Evolutionary conservation across 139 green algal species (phyloP), one percentile per base, ranked within the genome.

Genomic region (Micractinium conductrix): DNA sequence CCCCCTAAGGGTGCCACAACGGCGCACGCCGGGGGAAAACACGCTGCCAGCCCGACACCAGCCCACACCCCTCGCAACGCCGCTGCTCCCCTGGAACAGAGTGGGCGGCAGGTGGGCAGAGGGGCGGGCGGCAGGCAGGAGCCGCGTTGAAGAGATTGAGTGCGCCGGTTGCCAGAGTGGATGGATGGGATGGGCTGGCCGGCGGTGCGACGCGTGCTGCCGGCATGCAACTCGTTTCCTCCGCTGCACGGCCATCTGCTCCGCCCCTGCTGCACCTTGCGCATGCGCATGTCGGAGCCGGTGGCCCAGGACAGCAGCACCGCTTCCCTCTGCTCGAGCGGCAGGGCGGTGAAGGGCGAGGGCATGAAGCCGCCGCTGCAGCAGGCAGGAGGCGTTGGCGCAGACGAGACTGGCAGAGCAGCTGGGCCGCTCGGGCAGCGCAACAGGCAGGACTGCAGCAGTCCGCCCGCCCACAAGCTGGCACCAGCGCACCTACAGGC

Each of bases 271-370:
- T 55, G 6, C 63, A 79, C 83, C 83, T 87, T 87, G 17, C 75
- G 74, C 74, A 87, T 76, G 42, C 71, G 75, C 4, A 53, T 28
- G 38, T 84, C 68, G 6, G 74, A 26, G 9, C 50, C 53, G 12
- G 30, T 24, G 26, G 50, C 28, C 85, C 85, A 89, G 42, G 30
- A 35, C 65, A 62, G 72, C 72, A 89, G 80, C 37, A 87, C 73
- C 38, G 63, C 63, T 65, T 89, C 85, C 44, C 85, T 63, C 45
- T 75, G 63, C 67, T 14, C 12, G 30, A 43, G 73, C 21, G 85
- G 73, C 60, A 89, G 63, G 50, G 73, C 42, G 7, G 50, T 8
- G 53, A 84, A 89, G 14, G 85, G 8, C 3, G 28, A 35, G 19
- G 67, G 75, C 44, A 75, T n/a, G 37, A 60, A 28, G 28, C 35